Conservation (phyloP, 73 alveolate species). For the Stentor coeruleus region DNA sequence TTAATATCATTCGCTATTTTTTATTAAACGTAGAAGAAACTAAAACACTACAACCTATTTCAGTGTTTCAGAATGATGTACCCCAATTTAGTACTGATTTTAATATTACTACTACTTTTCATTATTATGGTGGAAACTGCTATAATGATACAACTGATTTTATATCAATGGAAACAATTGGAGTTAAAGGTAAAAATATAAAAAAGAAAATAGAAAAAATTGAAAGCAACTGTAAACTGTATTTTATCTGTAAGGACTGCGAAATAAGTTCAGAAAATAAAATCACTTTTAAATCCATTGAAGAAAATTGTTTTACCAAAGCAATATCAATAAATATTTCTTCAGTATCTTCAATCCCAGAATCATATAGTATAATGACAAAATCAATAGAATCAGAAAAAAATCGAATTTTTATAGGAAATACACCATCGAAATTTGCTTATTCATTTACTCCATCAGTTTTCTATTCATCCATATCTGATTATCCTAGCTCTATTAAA, state of each 20-base stretch:
- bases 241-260: neutral
- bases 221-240: neutral
- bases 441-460: neutral
- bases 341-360: slow-evolving; percentile 6
- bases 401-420: neutral
- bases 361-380: neutral
- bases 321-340: neutral
- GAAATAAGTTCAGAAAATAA: neutral
- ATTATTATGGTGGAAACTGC: neutral
- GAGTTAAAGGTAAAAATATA: neutral
- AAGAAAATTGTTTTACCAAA: neutral
- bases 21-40: neutral
- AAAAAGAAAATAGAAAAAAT: neutral
- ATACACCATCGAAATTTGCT: neutral
- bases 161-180: neutral
- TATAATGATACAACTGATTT: too few species aligned
- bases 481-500: neutral
- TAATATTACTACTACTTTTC: neutral
- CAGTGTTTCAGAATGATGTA: neutral
- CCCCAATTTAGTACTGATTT: neutral
- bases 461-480: neutral
- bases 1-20: too few species aligned
- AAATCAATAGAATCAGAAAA: neutral
- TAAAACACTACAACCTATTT: neutral
- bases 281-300: neutral